Percentiles rank a stretch among this genome's conserved stretches.
These are phyloP conservation scores for Mycocentrospora acerina DNA, from an alignment of 2,329 filamentous ascomycete species.

Conservation along the genomic window DNA sequence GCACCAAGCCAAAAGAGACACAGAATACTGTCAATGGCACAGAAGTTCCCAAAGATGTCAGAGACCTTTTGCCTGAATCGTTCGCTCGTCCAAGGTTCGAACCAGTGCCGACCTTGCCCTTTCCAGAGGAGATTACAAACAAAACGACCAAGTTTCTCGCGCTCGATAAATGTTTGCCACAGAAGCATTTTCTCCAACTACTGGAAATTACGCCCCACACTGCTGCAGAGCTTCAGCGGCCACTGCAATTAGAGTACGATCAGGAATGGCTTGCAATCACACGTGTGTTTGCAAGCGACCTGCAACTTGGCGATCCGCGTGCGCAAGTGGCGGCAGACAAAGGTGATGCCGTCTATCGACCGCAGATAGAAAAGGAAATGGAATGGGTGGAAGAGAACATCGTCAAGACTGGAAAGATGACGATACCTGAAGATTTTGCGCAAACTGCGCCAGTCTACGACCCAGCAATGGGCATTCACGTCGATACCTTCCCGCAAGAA, in stretches of 20 bases:
- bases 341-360: slow-evolving; percentile 68
- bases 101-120: slow-evolving; percentile 48
- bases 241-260: slow-evolving; percentile 75
- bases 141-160: slow-evolving; percentile 80
- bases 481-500: slow-evolving; percentile 68
- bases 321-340: slow-evolving; percentile 59
- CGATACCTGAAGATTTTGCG: slow-evolving; percentile 76
- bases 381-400: slow-evolving; percentile 82
- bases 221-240: slow-evolving; percentile 40
- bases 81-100: slow-evolving; percentile 53
- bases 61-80: slow-evolving; percentile 73
- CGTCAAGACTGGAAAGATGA: slow-evolving; percentile 61
- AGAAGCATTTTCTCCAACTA: slow-evolving; percentile 80
- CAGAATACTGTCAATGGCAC: slow-evolving; percentile 2
- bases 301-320: slow-evolving; percentile 58
- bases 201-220: slow-evolving; percentile 51
- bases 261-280: slow-evolving; percentile 95
- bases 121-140: slow-evolving; percentile 75
- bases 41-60: slow-evolving; percentile 63
- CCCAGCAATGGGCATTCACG: slow-evolving; percentile 57
- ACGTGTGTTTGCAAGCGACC: slow-evolving; percentile 69
- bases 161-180: slow-evolving; percentile 84
- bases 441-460: slow-evolving; percentile 73
- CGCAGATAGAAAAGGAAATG: slow-evolving; percentile 68
- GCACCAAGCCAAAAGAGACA: not conserved